Conservation (phyloP, 495 filamentous ascomycete genomes). For the Bacidia rubella region DNA sequence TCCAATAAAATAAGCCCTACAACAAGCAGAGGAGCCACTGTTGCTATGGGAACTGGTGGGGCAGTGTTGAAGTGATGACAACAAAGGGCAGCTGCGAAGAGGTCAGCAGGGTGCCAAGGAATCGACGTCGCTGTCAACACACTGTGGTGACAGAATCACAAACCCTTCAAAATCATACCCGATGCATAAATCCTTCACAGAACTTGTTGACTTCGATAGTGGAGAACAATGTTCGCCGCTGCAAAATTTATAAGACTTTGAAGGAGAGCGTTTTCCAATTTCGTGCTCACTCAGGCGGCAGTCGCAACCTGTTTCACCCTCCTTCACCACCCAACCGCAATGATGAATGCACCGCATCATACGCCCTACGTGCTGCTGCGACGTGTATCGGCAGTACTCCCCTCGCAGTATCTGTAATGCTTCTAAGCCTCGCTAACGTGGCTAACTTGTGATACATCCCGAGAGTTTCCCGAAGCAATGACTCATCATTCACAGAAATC, state of each 20-base stretch:
- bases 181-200: too few species aligned
- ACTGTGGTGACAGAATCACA: neutral
- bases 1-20: neutral
- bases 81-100: neutral
- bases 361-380: slow-evolving; percentile 41
- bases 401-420: slow-evolving; percentile 45
- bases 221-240: too few species aligned
- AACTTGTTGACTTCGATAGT: too few species aligned
- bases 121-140: neutral
- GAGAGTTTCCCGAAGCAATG: slow-evolving; percentile 59
- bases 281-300: too few species aligned
- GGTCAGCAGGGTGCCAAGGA: neutral
- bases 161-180: too few species aligned
- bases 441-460: slow-evolving; percentile 64
- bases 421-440: slow-evolving; percentile 55
- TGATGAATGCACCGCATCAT: slow-evolving; percentile 2
- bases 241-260: too few species aligned
- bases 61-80: neutral
- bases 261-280: too few species aligned
- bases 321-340: slow-evolving; percentile 3
- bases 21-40: neutral
- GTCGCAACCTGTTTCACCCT: neutral
- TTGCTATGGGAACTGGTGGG: neutral
- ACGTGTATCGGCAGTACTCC: slow-evolving; percentile 78
- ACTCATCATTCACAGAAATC: slow-evolving; percentile 39